Evolutionary conservation across 345 rosid genomes (phyloP).

Genomic region (Garcia nutans): DNA sequence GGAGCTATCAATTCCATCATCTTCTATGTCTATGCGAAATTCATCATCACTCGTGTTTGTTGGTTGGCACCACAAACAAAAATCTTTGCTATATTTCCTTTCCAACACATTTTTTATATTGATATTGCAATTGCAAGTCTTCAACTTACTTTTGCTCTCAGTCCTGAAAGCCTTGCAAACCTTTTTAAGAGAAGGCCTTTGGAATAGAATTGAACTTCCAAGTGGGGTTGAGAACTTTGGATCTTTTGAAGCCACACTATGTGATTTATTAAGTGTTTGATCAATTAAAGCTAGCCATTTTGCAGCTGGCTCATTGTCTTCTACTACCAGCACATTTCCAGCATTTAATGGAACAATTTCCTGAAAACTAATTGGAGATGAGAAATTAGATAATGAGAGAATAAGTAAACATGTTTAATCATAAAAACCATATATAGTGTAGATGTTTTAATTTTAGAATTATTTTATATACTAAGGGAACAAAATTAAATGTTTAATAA

Average conservation of each 20-base stretch:
- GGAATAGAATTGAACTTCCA: slow-evolving; percentile 65
- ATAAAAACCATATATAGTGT: too few species aligned
- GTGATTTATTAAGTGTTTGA: slow-evolving; percentile 68
- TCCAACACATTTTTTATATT: slow-evolving; percentile 43
- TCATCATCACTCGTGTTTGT: slow-evolving; percentile 46
- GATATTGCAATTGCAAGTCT: slow-evolving; percentile 67
- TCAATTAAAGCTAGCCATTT: slow-evolving; percentile 79
- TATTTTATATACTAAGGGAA: too few species aligned
- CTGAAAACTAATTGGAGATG: slow-evolving; percentile 65
- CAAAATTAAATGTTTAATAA: too few species aligned
- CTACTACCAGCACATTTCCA: slow-evolving; percentile 88
- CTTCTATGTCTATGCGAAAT: slow-evolving; percentile 67
- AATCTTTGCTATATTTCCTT: slow-evolving; percentile 59
- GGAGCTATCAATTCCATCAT: slow-evolving; percentile 42
- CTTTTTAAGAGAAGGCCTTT: slow-evolving; percentile 76
- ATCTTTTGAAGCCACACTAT: slow-evolving; percentile 26
- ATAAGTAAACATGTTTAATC: neutral
- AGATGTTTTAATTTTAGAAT: too few species aligned
- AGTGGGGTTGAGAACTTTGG: slow-evolving; percentile 33
- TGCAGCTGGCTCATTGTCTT: slow-evolving; percentile 92
- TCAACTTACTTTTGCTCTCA: slow-evolving; percentile 63
- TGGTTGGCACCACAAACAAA: slow-evolving; percentile 68
- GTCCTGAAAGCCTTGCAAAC: slow-evolving; percentile 78
- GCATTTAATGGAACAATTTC: slow-evolving; percentile 98
- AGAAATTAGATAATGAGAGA: slow-evolving; percentile 1